Percentiles rank a stretch among this genome's conserved stretches.
Conservation (phyloP, 208 protist genomes). For the Giardia muris region DNA sequence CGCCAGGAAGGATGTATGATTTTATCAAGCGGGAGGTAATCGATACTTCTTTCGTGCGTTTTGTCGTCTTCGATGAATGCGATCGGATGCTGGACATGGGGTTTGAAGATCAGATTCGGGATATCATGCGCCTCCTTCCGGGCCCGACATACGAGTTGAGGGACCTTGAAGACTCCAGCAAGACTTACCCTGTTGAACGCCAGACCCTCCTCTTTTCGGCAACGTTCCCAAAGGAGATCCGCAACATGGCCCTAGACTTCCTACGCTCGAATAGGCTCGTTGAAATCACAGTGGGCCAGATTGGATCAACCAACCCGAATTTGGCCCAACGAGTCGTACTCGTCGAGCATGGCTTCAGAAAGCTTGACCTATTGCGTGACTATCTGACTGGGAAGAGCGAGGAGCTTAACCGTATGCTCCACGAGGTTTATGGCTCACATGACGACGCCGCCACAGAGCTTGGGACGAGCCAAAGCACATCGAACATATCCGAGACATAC, state of each 20-base stretch:
- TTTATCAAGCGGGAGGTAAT: slow-evolving; percentile 67
- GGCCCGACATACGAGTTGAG: background rate
- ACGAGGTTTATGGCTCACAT: background rate
- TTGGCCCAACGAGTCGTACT: background rate
- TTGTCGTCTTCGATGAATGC: slow-evolving; percentile 65
- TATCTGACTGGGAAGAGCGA: background rate
- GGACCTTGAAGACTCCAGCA: background rate
- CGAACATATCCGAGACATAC: background rate
- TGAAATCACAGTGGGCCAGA: background rate
- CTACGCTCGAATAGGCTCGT: background rate
- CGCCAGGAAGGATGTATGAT: slow-evolving; percentile 84
- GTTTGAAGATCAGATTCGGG: slow-evolving; percentile 46
- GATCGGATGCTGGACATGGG: slow-evolving; percentile 76
- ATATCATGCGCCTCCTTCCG: background rate
- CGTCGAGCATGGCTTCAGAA: background rate
- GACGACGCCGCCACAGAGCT: background rate
- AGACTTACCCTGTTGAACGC: background rate
- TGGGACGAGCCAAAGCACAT: background rate
- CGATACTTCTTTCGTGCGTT: slow-evolving; percentile 34
- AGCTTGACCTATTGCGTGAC: background rate
- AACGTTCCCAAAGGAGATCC: slow-evolving; percentile 40
- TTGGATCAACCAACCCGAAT: background rate
- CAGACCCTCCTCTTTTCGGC: slow-evolving; percentile 51
- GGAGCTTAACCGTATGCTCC: background rate
- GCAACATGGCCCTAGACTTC: background rate